These are phyloP conservation scores for Termitomyces sp. DNA, from an alignment of 768 basidiomycete genomes.

Conservation along the genomic window DNA sequence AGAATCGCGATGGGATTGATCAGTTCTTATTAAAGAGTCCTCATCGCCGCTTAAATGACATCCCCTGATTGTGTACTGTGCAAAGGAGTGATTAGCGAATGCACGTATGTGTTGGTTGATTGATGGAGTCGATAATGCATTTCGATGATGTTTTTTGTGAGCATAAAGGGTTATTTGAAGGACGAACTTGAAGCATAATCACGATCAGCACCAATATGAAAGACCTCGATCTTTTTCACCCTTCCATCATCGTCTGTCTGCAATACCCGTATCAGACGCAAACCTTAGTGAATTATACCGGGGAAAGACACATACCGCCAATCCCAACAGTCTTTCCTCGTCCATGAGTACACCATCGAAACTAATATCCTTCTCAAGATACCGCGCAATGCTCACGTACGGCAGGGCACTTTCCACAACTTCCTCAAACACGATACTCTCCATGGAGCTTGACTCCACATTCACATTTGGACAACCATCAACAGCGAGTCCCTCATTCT, in stretches of 20 bases:
- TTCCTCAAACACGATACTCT: conserved; percentile 20
- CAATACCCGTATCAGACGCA: neutral
- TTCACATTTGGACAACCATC: neutral
- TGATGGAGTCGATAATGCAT: neutral
- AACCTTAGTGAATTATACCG: neutral
- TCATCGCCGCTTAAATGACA: neutral
- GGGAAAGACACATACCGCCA: conserved; percentile 21
- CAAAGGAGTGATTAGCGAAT: neutral
- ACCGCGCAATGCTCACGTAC: conserved; percentile 17
- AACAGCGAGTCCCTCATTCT: neutral
- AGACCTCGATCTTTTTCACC: conserved; percentile 6
- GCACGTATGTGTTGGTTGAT: too few relatives aligned
- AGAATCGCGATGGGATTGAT: neutral
- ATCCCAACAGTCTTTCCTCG: conserved; percentile 35
- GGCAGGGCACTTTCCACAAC: conserved; percentile 21
- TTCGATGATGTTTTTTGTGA: neutral
- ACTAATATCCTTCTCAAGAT: neutral
- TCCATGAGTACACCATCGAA: conserved; percentile 35
- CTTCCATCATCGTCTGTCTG: conserved; percentile 7
- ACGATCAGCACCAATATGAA: conserved; percentile 4
- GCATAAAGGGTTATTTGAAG: neutral
- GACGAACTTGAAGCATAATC: neutral
- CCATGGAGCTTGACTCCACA: neutral
- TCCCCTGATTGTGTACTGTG: neutral
- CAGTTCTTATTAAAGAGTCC: neutral